Conservation (phyloP, 1,284 basidiomycete genomes). For the Fomes fomentarius region DNA sequence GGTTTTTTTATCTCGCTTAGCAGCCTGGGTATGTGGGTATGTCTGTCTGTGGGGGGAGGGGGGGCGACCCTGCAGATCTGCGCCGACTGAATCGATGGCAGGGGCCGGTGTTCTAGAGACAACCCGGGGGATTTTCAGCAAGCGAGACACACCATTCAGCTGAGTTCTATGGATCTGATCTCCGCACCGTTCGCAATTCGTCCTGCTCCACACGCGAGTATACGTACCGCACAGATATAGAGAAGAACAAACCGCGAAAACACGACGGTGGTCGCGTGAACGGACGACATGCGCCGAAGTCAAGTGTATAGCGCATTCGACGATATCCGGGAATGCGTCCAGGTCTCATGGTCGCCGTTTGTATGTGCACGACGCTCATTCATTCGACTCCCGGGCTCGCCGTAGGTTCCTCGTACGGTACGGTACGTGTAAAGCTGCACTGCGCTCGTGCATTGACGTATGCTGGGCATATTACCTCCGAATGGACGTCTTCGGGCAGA, state of each 20-base stretch:
- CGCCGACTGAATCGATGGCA: not conserved
- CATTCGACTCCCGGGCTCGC: too few relatives aligned
- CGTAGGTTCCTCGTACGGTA: not conserved
- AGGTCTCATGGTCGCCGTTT: not conserved
- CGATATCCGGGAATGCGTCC: not conserved
- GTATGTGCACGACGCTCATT: not conserved
- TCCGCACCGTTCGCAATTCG: not conserved
- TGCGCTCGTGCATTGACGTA: not conserved
- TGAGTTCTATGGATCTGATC: not conserved
- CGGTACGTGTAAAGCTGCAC: not conserved
- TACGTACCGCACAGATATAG: too few relatives aligned
- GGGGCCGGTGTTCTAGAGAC: not conserved
- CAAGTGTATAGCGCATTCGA: not conserved
- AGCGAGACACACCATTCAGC: not conserved
- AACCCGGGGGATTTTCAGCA: not conserved
- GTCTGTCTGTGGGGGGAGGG: too few relatives aligned
- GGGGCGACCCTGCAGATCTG: too few relatives aligned
- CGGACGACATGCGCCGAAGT: not conserved
- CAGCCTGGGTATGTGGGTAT: too few relatives aligned
- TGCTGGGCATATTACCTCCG: conserved; percentile 1
- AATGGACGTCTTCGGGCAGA: not conserved
- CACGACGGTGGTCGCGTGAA: not conserved
- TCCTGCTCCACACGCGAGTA: too few relatives aligned
- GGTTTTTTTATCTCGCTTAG: too few relatives aligned
- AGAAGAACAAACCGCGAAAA: too few relatives aligned